Percentiles rank a stretch among this genome's conserved stretches.
phyloP scores from a whole-genome alignment of 164 flowering plant species.

The Kalanchoe fedtschenkoi region DNA sequence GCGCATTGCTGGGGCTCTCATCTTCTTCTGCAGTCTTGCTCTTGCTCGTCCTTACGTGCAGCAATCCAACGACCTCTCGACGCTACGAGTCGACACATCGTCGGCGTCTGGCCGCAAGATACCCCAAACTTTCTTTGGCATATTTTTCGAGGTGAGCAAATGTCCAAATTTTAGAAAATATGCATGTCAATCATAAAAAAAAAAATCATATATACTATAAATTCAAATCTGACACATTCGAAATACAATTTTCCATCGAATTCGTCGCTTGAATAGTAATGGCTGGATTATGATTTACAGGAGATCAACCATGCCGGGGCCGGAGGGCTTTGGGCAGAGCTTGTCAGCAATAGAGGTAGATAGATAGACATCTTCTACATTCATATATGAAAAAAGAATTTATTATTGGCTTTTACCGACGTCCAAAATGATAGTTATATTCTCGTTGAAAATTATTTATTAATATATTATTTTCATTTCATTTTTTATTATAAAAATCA shows the following conservation, averaged over 20 bases:
- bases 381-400: not conserved
- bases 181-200: not conserved
- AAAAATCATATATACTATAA: not conserved
- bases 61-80: no score
- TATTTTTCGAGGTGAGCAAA: slow-evolving; percentile 3
- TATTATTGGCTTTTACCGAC: no score
- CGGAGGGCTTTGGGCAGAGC: slow-evolving; percentile 8
- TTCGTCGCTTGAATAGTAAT: not conserved
- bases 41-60: no score
- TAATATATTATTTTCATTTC: no score
- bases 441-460: no score
- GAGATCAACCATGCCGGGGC: slow-evolving; percentile 6
- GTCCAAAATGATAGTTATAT: not conserved
- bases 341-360: slow-evolving; percentile 5
- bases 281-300: not conserved
- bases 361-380: not conserved
- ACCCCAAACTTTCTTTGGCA: not conserved
- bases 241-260: not conserved
- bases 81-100: no score
- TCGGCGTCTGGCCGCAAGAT: slow-evolving; percentile 1
- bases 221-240: not conserved
- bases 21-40: no score
- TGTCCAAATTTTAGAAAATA: not conserved
- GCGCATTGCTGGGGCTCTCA: no score
- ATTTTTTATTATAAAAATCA: no score